phyloP scores from a whole-genome alignment of 164 flowering plant species.

The Protea cynaroides region DNA sequence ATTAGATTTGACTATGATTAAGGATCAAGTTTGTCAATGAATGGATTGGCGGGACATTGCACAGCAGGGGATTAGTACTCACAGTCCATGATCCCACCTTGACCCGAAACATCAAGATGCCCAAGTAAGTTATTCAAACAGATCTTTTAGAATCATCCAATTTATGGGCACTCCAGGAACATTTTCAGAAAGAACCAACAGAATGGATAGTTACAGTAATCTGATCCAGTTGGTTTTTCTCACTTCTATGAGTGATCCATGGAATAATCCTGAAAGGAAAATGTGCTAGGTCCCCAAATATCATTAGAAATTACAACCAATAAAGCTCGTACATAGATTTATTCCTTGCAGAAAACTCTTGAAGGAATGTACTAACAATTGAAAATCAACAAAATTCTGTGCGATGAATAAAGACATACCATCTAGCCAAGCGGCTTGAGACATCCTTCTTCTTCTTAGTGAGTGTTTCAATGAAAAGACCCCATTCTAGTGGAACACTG shows the following conservation, averaged over 20 bases:
- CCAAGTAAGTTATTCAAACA: neutral
- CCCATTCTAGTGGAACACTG: conserved; percentile 50
- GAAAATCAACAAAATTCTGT: neutral
- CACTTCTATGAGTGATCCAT: neutral
- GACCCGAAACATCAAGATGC: neutral
- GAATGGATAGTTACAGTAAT: neutral
- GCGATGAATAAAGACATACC: conserved; percentile 36
- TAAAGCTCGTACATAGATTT: neutral
- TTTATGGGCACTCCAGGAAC: neutral
- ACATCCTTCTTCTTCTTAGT: conserved; percentile 43
- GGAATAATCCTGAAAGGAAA: neutral
- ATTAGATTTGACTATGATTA: too few relatives aligned
- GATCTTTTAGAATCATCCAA: neutral
- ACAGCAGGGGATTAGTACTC: neutral
- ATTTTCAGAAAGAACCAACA: neutral
- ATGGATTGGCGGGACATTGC: too few relatives aligned
- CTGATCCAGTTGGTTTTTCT: neutral
- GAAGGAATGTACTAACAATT: too few relatives aligned
- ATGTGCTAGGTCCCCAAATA: neutral
- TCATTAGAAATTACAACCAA: neutral
- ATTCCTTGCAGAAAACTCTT: neutral
- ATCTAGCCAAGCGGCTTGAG: conserved; percentile 47
- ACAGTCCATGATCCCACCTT: neutral
- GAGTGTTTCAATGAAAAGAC: conserved; percentile 44
- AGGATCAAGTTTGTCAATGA: too few relatives aligned